Conservation (phyloP, 148 eudicot species). For the Rhododendron ovatum region DNA sequence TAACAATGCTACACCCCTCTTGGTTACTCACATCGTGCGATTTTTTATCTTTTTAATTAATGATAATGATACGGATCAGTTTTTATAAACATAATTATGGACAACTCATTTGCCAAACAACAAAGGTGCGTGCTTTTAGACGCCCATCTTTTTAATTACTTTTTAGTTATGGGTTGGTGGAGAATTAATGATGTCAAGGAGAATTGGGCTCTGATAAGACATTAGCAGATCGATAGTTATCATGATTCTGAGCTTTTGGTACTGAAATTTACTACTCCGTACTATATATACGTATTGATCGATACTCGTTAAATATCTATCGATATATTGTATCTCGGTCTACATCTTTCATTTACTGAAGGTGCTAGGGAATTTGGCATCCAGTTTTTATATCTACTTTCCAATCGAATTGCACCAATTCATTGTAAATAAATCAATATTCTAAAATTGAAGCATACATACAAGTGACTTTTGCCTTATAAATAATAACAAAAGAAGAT, state of each 20-base stretch:
- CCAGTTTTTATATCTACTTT: background rate
- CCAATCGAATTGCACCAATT: background rate
- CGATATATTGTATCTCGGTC: background rate
- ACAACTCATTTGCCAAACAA: background rate
- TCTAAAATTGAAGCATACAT: background rate
- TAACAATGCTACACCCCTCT: background rate
- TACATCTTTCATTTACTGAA: background rate
- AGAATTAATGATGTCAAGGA: background rate
- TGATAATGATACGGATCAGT: background rate
- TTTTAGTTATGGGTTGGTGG: background rate
- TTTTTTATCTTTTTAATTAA: too few relatives aligned
- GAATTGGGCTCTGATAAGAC: background rate
- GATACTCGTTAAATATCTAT: too few relatives aligned
- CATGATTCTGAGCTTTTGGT: background rate
- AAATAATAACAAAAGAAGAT: too few relatives aligned
- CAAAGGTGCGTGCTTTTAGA: too few relatives aligned
- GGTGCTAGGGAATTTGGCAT: background rate
- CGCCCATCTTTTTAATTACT: too few relatives aligned
- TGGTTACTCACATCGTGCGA: background rate
- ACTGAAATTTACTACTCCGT: too few relatives aligned
- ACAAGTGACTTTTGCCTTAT: too few relatives aligned
- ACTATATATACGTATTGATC: too few relatives aligned
- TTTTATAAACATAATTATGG: background rate
- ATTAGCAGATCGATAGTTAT: background rate
- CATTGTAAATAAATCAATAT: background rate